Evolutionary conservation across 1,284 basidiomycete species (phyloP).

Genomic region (Vanrija pseudolonga): DNA sequence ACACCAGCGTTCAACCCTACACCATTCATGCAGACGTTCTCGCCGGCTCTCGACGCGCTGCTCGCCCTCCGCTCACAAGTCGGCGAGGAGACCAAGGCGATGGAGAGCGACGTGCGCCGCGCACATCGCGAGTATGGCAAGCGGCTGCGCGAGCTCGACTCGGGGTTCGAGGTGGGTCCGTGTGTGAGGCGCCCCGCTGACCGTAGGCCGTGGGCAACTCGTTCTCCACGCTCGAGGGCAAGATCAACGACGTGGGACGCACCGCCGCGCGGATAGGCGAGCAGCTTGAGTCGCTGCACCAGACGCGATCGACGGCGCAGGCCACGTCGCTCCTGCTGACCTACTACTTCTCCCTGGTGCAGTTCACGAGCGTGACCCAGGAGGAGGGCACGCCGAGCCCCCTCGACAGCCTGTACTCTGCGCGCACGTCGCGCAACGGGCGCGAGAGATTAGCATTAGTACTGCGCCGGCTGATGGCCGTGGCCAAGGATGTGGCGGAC

Average conservation of each 20-base stretch:
- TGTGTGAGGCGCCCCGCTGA: neutral
- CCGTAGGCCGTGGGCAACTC: conserved; percentile 73
- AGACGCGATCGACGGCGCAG: conserved; percentile 86
- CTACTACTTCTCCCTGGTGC: conserved; percentile 89
- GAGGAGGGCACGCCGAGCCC: conserved; percentile 46
- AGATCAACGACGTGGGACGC: conserved; percentile 87
- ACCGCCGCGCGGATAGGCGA: conserved; percentile 95
- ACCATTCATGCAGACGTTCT: conserved; percentile 89
- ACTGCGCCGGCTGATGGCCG: conserved; percentile 77
- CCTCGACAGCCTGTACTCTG: conserved; percentile 49
- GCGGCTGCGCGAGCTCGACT: conserved; percentile 85
- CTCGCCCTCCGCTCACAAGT: conserved; percentile 82
- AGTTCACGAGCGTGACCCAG: conserved; percentile 64
- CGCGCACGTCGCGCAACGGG: conserved; percentile 68
- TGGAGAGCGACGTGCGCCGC: conserved; percentile 85
- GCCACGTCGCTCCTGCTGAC: conserved; percentile 93
- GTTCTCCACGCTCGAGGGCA: conserved; percentile 76
- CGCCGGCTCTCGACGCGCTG: conserved; percentile 80
- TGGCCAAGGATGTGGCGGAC: conserved; percentile 70
- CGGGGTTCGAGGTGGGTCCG: conserved; percentile 71
- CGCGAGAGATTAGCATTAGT: conserved; percentile 84
- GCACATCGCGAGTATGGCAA: conserved; percentile 91
- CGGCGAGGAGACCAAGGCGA: conserved; percentile 78
- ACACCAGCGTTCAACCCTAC: conserved; percentile 81
- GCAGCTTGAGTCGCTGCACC: conserved; percentile 91